Base-by-base conservation (phyloP, 1,284 basidiomycete genomes). In the Leccinum subrobustum region DNA sequence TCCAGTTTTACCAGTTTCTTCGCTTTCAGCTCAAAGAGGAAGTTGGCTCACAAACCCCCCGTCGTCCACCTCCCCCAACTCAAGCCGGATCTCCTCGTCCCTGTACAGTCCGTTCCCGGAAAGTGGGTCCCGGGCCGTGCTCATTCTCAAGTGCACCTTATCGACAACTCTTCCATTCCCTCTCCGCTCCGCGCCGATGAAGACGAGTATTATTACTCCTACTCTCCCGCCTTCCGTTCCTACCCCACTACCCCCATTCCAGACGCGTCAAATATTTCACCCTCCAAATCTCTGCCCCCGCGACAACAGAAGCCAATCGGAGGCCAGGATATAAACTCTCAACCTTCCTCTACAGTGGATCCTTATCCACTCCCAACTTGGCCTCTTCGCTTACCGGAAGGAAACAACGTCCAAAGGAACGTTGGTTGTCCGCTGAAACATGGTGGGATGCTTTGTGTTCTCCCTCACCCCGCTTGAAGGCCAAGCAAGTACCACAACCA, bases 121-220 rank as follows among this genome's bases (percentile, higher is more conserved):
- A 64, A 39, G 60, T 72, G 70, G 70, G 48, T 60, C 3, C 27
- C 65, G 7, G 63, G 25, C 18, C 35, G 14, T 6, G 44, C 27
- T 42, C 61, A 44, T 14, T n/a, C 25, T 27, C 25, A 27, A 27
- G 7, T 27, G 25, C 25, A 27, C 25, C 25, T 27, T 1, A 27
- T 27, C 25, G 25, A 27, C 25, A 27, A 27, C 25, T 27, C 25
- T 27, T 27, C 25, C 25, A 27, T 27, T 27, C 72, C 72, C 9
- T 71, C 72, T 14, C 66, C 70, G 0, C 71, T 73, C n/a, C 64
- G 60, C n/a, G 16, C 63, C 7, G 67, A 73, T 42, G 69, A 72
- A 7, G 73, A 78, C 29, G 78, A 79, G 31, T 79, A 79, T 63
- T 78, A 78, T 64, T 73, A 79, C 63, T 76, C 79, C 4, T 81